A percentile compares a stretch with the other conserved stretches of the same genome.
These are phyloP conservation scores for Penicillium palitans DNA, from an alignment of 2,329 filamentous ascomycete genomes.

Conservation along the genomic window DNA sequence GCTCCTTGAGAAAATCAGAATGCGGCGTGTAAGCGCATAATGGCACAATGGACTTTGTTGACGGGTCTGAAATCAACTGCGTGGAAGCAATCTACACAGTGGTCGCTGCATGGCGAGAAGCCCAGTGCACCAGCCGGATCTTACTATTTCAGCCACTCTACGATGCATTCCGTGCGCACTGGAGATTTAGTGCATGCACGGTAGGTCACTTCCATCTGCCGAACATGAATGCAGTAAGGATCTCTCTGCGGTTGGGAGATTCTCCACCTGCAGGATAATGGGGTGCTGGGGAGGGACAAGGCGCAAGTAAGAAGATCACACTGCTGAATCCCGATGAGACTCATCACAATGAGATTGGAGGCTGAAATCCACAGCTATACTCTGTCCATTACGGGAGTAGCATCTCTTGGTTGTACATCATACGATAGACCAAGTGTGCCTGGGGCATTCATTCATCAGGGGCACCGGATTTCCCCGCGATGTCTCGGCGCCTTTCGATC, in stretches of 20 bases:
- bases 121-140: slow-evolving; percentile 19
- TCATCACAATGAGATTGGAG: neutral
- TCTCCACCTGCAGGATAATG: slow-evolving; percentile 16
- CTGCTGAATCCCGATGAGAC: neutral
- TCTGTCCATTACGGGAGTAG: neutral
- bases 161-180: slow-evolving; percentile 24
- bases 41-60: slow-evolving; percentile 18
- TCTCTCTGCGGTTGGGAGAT: slow-evolving; percentile 3
- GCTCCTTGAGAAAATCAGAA: neutral
- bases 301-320: neutral
- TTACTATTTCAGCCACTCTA: slow-evolving; percentile 26
- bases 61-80: slow-evolving; percentile 17
- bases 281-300: neutral
- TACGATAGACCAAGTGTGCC: neutral
- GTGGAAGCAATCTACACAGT: slow-evolving; percentile 25
- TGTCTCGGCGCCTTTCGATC: slow-evolving; percentile 24
- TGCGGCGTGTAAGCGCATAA: slow-evolving; percentile 1
- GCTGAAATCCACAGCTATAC: neutral
- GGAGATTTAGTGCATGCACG: slow-evolving; percentile 27
- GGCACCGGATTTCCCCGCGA: slow-evolving; percentile 16
- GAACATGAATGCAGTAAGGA: slow-evolving; percentile 20
- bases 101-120: slow-evolving; percentile 18
- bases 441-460: neutral
- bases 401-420: neutral
- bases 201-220: slow-evolving; percentile 26